These are phyloP conservation scores for Sistotremastrum niveocremeum DNA, from an alignment of 768 basidiomycete genomes.

Conservation along the genomic window DNA sequence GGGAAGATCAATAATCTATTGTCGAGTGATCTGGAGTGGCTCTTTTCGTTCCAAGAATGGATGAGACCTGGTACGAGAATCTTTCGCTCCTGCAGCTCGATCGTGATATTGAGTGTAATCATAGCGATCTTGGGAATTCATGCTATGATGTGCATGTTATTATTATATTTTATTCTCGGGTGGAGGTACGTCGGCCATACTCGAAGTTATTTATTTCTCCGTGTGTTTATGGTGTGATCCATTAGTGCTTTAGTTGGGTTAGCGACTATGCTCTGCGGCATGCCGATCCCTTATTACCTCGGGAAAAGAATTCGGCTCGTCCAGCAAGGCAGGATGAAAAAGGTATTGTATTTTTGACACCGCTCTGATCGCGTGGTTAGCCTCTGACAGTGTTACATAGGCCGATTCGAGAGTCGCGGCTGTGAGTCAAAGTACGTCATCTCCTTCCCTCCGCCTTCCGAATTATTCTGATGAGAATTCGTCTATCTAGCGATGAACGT, in stretches of 20 bases:
- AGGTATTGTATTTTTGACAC: slow-evolving; percentile 12
- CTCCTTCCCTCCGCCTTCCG: no score
- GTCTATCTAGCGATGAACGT: slow-evolving; percentile 32
- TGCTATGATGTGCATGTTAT: no score
- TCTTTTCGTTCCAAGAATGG: no score
- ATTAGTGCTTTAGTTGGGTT: slow-evolving; percentile 45
- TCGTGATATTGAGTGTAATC: no score
- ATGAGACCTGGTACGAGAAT: no score
- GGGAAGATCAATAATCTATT: no score
- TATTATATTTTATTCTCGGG: slow-evolving; percentile 34
- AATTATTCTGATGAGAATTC: no score
- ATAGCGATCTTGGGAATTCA: no score
- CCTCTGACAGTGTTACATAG: slow-evolving; percentile 9
- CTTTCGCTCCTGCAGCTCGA: no score
- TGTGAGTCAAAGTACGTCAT: slow-evolving; percentile 41
- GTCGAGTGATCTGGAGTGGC: no score
- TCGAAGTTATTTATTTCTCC: not conserved
- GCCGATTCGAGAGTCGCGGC: slow-evolving; percentile 47
- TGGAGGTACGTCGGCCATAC: slow-evolving; percentile 23
- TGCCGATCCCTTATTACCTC: slow-evolving; percentile 46
- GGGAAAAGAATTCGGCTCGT: slow-evolving; percentile 33
- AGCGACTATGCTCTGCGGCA: slow-evolving; percentile 32
- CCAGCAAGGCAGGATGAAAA: slow-evolving; percentile 39
- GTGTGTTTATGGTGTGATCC: no score
- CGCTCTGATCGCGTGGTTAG: not conserved